A percentile compares a stretch with the other conserved stretches of the same genome.
Conservation (phyloP, 805 yeast genomes). For the Nematodospora valgi region DNA sequence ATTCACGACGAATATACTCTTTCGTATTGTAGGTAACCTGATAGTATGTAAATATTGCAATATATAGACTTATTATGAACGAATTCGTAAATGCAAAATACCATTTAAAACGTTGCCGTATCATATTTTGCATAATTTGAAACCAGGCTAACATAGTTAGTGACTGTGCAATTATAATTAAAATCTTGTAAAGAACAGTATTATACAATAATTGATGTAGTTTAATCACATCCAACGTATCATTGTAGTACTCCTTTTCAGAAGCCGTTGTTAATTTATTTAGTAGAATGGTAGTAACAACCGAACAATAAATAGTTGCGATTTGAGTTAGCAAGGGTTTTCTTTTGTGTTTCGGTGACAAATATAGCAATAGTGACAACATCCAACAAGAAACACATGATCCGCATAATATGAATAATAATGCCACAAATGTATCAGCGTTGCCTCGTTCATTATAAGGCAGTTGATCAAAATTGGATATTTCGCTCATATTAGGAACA, state of each 20-base stretch:
- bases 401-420: conserved; percentile 52
- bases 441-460: conserved; percentile 31
- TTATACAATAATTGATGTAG: conserved; percentile 37
- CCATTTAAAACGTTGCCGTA: conserved; percentile 22
- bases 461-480: conserved; percentile 2
- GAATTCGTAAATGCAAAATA: conserved; percentile 28
- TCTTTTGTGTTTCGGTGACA: conserved; percentile 47
- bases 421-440: conserved; percentile 42
- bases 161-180: conserved; percentile 39
- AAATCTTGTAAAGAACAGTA: conserved; percentile 33
- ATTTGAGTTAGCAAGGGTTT: conserved; percentile 57
- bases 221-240: conserved; percentile 50
- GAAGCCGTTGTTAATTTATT: conserved; percentile 45
- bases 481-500: not conserved
- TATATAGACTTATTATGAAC: conserved; percentile 21
- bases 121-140: conserved; percentile 44
- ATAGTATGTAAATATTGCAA: conserved; percentile 15
- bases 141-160: conserved; percentile 54
- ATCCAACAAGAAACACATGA: conserved; percentile 68
- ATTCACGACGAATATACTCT: not conserved
- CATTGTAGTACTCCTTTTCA: conserved; percentile 45
- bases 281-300: conserved; percentile 51
- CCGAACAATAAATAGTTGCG: conserved; percentile 56
- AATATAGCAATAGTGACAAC: conserved; percentile 52
- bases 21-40: conserved; percentile 9